Evolutionary conservation across 179 eudicot genomes (phyloP).

Genomic region (Vitellaria paradoxa): DNA sequence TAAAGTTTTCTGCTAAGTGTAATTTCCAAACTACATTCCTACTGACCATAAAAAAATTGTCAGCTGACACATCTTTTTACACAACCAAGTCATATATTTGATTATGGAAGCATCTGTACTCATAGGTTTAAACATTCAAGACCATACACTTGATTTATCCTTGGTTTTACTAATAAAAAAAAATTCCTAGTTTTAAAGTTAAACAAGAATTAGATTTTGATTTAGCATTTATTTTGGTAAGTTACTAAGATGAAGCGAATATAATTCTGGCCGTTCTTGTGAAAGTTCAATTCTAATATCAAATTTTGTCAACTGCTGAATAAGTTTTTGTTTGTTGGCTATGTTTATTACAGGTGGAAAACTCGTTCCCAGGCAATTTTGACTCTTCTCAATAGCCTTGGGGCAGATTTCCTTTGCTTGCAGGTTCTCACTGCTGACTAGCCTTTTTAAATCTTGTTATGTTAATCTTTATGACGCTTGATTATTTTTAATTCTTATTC

Average conservation of each 20-base stretch:
- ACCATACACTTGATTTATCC: not conserved
- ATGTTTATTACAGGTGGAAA: conserved; percentile 72
- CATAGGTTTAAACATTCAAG: too few species aligned
- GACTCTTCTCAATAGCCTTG: conserved; percentile 57
- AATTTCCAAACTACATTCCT: too few species aligned
- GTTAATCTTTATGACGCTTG: not conserved
- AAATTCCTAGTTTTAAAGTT: not conserved
- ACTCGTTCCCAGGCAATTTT: conserved; percentile 79
- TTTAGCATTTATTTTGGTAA: not conserved
- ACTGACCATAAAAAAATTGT: too few species aligned
- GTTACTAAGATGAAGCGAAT: not conserved
- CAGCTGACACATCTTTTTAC: too few species aligned
- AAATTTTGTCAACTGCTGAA: not conserved
- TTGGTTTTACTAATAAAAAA: not conserved
- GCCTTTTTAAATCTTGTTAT: not conserved
- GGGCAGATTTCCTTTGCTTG: conserved; percentile 74
- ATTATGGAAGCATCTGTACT: too few species aligned
- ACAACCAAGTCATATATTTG: too few species aligned
- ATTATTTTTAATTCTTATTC: conserved; percentile 1
- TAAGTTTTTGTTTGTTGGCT: not conserved
- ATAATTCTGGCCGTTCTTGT: not conserved
- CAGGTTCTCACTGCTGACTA: conserved; percentile 49
- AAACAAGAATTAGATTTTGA: not conserved
- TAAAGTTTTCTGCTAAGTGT: too few species aligned
- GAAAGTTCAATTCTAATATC: not conserved